Evolutionary conservation across 1,139 yeast genomes (phyloP).

Genomic region (Saccharomyces hybrid): DNA sequence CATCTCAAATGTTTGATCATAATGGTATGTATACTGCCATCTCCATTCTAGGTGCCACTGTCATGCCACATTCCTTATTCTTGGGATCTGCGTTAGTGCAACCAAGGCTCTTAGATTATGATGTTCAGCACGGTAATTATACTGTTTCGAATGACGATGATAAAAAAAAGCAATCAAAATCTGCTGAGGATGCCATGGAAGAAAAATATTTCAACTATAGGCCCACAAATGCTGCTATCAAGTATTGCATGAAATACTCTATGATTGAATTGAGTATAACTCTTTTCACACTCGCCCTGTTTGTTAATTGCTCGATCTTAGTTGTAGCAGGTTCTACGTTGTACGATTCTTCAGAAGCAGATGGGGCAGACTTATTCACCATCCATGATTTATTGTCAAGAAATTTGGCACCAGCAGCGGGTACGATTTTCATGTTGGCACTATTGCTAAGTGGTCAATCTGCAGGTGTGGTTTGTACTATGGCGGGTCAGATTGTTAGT

Average conservation of each 20-base stretch:
- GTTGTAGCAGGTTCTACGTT: slow-evolving; percentile 70
- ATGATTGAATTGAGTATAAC: slow-evolving; percentile 58
- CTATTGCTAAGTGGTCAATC: slow-evolving; percentile 69
- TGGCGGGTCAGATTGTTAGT: slow-evolving; percentile 78
- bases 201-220: slow-evolving; percentile 36
- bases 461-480: slow-evolving; percentile 81
- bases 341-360: slow-evolving; percentile 55
- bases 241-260: slow-evolving; percentile 59
- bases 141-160: slow-evolving; percentile 16
- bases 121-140: slow-evolving; percentile 40
- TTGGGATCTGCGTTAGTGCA: slow-evolving; percentile 71
- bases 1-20: slow-evolving; percentile 51
- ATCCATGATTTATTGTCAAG: slow-evolving; percentile 52
- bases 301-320: slow-evolving; percentile 70
- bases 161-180: slow-evolving; percentile 11
- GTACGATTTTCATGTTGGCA: slow-evolving; percentile 71
- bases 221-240: slow-evolving; percentile 60
- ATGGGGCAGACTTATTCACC: slow-evolving; percentile 66
- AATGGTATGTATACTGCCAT: slow-evolving; percentile 67
- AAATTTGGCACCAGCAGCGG: slow-evolving; percentile 62
- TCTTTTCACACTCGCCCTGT: slow-evolving; percentile 63
- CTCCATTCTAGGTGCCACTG: slow-evolving; percentile 74
- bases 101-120: slow-evolving; percentile 60
- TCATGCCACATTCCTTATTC: slow-evolving; percentile 73
- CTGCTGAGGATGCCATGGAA: slow-evolving; percentile 17